Conservation (phyloP, 2,329 filamentous ascomycete species). For the Penicillium sp. region DNA sequence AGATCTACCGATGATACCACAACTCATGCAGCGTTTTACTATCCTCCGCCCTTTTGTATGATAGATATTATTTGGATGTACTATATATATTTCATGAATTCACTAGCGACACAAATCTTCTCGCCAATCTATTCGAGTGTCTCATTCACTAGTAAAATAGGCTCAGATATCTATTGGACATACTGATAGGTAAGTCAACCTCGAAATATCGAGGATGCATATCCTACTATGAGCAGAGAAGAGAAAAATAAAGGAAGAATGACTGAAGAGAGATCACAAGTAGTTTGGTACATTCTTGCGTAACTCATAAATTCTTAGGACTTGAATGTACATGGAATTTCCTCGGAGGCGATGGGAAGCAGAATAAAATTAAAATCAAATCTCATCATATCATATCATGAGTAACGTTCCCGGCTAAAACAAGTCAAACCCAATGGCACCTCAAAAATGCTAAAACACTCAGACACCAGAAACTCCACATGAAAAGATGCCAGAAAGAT, state of each 20-base stretch:
- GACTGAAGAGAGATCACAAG: too few species aligned
- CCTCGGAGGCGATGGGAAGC: constrained; percentile 1
- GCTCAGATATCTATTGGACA: too few species aligned
- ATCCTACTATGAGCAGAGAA: too few species aligned
- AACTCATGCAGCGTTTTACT: background rate
- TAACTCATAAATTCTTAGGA: too few species aligned
- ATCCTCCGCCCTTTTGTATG: constrained; percentile 16
- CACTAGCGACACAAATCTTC: too few species aligned
- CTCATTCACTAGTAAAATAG: too few species aligned
- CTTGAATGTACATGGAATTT: too few species aligned
- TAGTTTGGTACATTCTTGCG: too few species aligned
- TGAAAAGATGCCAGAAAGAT: constrained; percentile 12
- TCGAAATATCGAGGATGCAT: too few species aligned
- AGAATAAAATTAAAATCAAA: constrained; percentile 20
- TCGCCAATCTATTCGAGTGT: too few species aligned
- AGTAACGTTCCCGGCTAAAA: constrained; percentile 13
- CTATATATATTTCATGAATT: constrained; percentile 26
- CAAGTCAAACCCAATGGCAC: constrained; percentile 9
- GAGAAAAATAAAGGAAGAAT: too few species aligned
- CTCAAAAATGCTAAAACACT: constrained; percentile 18
- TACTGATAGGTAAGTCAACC: too few species aligned
- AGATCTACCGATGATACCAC: constrained; percentile 71
- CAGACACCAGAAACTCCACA: constrained; percentile 17
- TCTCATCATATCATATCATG: constrained; percentile 15
- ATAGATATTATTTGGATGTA: constrained; percentile 25